Evolutionary conservation across 495 filamentous ascomycete species (phyloP), one percentile per base, ranked within the genome.

Genomic region (Penicillium waksmanii): DNA sequence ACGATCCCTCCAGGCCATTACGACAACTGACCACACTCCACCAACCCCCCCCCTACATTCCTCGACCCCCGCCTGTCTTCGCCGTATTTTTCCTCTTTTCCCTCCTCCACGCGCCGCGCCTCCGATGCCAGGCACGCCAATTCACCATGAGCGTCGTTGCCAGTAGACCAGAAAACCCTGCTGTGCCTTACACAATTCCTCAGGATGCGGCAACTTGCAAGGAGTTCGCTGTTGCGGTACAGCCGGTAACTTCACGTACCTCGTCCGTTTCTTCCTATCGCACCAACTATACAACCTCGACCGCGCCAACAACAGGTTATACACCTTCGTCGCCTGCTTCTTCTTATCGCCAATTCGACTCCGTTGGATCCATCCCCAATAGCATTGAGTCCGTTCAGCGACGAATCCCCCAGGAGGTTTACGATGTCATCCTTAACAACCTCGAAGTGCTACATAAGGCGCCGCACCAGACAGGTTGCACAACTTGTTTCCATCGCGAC

Each of bases 401-500:
- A 55, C 73, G 77, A 23, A 51, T 87, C 7, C 84, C 85, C 0
- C 72, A 73, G n/a, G 80, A 82, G 48, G 78, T 88, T 4, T 86
- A 83, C 64, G 77, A 84, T 54, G 81, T 75, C 47, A 83, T 88
- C 31, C 58, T 86, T 10, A 72, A 75, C 38, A 79, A 83, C 49
- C 58, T 88, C 13, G 75, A 82, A 44, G 58, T 63, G 7, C 53
- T 85, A 42, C 84, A 88, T 59, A 77, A 71, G 21, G 74, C 67
- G 3, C 67, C 70, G 17, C 66, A 69, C 31, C 76, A 76, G 59
- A 67, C 65, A 33, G 77, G 79, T 42, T 95, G 92, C 66, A 80
- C 85, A 55, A 90, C 88, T 60, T 93, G 91, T 73, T 91, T 87
- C 72, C 87, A 91, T 77, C 84, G 89, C 51, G 90, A 95, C 66